Percentiles rank a stretch among this genome's conserved stretches.
phyloP scores from a whole-genome alignment of 148 eudicot species.

The Oxyria digyna region DNA sequence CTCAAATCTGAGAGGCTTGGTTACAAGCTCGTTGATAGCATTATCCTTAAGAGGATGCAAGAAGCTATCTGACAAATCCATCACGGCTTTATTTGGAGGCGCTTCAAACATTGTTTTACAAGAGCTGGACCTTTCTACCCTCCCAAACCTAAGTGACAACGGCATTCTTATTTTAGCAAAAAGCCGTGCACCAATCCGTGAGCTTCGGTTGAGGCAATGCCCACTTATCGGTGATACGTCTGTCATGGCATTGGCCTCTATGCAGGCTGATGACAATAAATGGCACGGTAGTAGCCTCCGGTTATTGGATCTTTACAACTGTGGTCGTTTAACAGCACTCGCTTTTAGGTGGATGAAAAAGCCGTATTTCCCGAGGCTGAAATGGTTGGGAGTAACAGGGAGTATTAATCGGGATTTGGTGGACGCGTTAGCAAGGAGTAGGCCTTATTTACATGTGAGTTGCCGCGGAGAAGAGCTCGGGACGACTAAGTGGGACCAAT shows the following conservation, averaged over 20 bases:
- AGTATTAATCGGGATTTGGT: conserved; percentile 58
- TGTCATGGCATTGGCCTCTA: conserved; percentile 83
- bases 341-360: conserved; percentile 81
- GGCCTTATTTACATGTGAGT: conserved; percentile 63
- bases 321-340: conserved; percentile 75
- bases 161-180: conserved; percentile 66
- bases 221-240: conserved; percentile 83
- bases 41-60: conserved; percentile 88
- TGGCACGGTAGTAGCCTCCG: conserved; percentile 63
- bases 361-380: conserved; percentile 84
- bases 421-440: conserved; percentile 64
- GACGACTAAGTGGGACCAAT: conserved; percentile 69
- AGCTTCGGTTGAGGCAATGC: conserved; percentile 87
- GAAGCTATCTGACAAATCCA: conserved; percentile 76
- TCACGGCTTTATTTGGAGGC: conserved; percentile 49
- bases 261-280: conserved; percentile 58
- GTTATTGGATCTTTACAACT: conserved; percentile 76
- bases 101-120: conserved; percentile 37
- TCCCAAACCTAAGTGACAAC: conserved; percentile 71
- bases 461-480: conserved; percentile 83
- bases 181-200: conserved; percentile 46
- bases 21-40: conserved; percentile 37
- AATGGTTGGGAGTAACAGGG: conserved; percentile 83
- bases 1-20: conserved; percentile 39
- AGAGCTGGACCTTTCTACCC: conserved; percentile 82